Evolutionary conservation across 75 land plant species (phyloP).

Genomic region (Picea sitchensis): DNA sequence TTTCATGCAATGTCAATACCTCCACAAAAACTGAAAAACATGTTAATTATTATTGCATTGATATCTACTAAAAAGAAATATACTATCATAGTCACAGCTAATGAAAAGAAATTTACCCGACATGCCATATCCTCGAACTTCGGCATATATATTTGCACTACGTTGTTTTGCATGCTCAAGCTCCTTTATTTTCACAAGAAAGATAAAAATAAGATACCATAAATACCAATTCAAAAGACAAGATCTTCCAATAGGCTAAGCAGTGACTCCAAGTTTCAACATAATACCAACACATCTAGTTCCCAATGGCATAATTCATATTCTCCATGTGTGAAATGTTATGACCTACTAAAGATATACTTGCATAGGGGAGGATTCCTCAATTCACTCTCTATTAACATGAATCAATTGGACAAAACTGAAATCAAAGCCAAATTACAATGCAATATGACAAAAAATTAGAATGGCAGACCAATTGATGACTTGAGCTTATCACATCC

Average conservation of each 20-base stretch:
- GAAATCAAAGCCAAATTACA: background rate
- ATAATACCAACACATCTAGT: background rate
- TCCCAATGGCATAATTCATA: background rate
- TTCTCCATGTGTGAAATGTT: background rate
- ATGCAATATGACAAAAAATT: too few species aligned
- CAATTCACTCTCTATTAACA: background rate
- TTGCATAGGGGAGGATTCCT: background rate
- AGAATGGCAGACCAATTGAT: background rate
- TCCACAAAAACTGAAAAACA: too few species aligned
- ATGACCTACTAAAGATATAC: background rate
- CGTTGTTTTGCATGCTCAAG: constrained; percentile 84
- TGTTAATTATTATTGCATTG: too few species aligned
- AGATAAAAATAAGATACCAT: constrained; percentile 3
- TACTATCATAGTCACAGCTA: background rate
- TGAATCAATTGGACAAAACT: background rate
- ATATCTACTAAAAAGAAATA: too few species aligned
- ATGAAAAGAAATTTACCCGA: constrained; percentile 52
- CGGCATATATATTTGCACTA: constrained; percentile 95
- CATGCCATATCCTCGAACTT: constrained; percentile 97
- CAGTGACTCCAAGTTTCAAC: background rate
- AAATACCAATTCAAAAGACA: constrained; percentile 1
- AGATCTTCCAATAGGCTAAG: background rate
- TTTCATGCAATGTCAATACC: background rate
- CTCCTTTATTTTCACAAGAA: constrained; percentile 39
- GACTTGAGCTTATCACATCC: background rate